phyloP scores from a whole-genome alignment of 2,329 filamentous ascomycete species.

The Chalaropsis ovoidea region DNA sequence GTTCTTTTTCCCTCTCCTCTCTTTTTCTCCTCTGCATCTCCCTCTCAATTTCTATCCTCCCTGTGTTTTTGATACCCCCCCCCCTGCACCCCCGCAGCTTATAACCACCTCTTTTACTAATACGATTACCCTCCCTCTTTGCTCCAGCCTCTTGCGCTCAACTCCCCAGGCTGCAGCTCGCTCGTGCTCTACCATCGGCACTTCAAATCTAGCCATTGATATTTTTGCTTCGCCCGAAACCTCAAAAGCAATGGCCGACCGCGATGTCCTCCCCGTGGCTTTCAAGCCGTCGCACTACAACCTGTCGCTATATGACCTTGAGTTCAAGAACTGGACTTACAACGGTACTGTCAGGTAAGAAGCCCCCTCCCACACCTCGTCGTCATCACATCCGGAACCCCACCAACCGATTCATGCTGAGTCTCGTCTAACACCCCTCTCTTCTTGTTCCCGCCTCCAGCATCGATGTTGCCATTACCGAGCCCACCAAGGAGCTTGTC shows the following conservation, averaged over 20 bases:
- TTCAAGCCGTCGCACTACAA: conserved; percentile 80
- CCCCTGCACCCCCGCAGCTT: not conserved
- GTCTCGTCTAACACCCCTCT: conserved; percentile 10
- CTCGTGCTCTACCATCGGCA: conserved; percentile 29
- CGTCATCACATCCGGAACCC: too few species aligned
- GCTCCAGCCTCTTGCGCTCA: conserved; percentile 15
- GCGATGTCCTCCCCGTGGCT: conserved; percentile 51
- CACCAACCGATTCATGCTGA: not conserved
- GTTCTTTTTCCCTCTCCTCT: not conserved
- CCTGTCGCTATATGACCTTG: conserved; percentile 69
- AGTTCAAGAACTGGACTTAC: conserved; percentile 66
- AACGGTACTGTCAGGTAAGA: conserved; percentile 62
- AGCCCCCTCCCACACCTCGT: not conserved
- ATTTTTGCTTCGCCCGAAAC: conserved; percentile 25
- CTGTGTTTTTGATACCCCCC: not conserved
- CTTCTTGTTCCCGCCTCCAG: conserved; percentile 33
- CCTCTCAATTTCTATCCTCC: not conserved
- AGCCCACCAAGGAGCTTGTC: conserved; percentile 63
- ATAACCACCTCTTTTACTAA: conserved; percentile 1
- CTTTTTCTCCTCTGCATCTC: not conserved
- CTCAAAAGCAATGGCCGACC: conserved; percentile 42
- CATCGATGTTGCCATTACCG: conserved; percentile 64
- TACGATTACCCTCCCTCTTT: not conserved
- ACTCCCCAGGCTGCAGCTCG: conserved; percentile 24
- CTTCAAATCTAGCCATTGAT: conserved; percentile 28